Percentiles rank a stretch among this genome's conserved stretches.
phyloP scores from a whole-genome alignment of 2,329 filamentous ascomycete species.

The Chaetomiaceae sp. region DNA sequence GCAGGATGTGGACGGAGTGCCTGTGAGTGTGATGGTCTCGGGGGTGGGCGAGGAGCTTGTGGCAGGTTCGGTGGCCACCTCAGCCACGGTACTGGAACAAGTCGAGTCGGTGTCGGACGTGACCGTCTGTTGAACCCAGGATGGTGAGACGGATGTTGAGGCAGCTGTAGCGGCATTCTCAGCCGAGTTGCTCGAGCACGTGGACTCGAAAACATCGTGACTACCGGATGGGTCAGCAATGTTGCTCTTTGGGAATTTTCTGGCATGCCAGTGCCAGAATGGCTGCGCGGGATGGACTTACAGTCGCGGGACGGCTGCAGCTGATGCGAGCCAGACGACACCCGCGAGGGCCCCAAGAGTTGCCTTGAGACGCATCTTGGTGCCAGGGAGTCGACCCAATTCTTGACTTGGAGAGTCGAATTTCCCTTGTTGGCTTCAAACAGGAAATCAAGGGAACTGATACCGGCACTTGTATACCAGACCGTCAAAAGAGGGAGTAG shows the following conservation, averaged over 20 bases:
- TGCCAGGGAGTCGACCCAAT: no score
- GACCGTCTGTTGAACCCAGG: not conserved
- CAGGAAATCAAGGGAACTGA: no score
- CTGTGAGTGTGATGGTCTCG: constrained; percentile 16
- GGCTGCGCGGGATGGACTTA: constrained; percentile 27
- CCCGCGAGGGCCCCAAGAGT: constrained; percentile 35
- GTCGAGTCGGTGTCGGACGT: not conserved
- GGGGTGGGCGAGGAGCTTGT: not conserved
- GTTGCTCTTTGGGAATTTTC: no score
- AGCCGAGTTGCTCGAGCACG: not conserved
- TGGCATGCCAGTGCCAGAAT: no score
- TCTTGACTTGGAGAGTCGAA: no score
- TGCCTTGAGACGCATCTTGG: constrained; percentile 38
- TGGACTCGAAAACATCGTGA: constrained; percentile 1
- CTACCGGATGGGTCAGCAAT: constrained; percentile 12
- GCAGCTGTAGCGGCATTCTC: not conserved
- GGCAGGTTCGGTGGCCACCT: not conserved
- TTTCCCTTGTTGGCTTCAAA: no score
- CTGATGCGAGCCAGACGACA: constrained; percentile 32
- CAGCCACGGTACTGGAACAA: not conserved
- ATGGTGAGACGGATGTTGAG: not conserved
- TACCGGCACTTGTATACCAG: no score
- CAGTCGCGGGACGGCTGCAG: constrained; percentile 33
- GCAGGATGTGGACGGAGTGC: constrained; percentile 14
- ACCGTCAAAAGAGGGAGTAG: no score